Conservation (phyloP, 805 yeast species). For the Candida caryicola region DNA sequence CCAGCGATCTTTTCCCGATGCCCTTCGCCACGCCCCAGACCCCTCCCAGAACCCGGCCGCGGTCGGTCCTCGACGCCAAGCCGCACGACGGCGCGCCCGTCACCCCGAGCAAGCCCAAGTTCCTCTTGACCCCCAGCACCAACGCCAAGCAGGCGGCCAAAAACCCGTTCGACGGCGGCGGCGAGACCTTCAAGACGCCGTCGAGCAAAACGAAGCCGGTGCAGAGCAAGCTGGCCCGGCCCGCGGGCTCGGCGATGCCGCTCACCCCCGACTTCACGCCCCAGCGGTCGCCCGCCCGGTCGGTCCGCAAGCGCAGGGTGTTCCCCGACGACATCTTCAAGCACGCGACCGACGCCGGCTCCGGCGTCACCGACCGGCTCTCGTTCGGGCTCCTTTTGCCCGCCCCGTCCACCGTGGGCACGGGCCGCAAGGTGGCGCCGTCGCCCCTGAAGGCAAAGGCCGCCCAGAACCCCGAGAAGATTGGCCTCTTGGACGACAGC, state of each 20-base stretch:
- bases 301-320: constrained; percentile 15
- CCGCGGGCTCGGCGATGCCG: constrained; percentile 8
- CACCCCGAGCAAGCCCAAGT: constrained; percentile 1
- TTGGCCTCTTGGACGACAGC: constrained; percentile 19
- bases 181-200: constrained; percentile 3
- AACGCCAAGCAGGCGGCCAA: background rate
- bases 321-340: constrained; percentile 16
- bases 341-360: constrained; percentile 5
- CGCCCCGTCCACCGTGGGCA: constrained; percentile 36
- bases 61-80: background rate
- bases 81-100: background rate
- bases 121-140: constrained; percentile 4
- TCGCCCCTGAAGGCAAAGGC: constrained; percentile 8
- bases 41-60: constrained; percentile 2
- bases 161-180: background rate
- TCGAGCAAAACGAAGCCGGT: background rate
- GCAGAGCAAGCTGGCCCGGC: background rate
- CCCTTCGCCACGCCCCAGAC: constrained; percentile 3
- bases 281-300: constrained; percentile 23
- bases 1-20: background rate
- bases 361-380: constrained; percentile 7
- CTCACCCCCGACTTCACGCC: constrained; percentile 35
- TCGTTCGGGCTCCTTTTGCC: constrained; percentile 33
- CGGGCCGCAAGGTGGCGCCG: constrained; percentile 27
- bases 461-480: constrained; percentile 13